Evolutionary conservation across 306 rosid species (phyloP).

Genomic region (Citrullus colocynthis): DNA sequence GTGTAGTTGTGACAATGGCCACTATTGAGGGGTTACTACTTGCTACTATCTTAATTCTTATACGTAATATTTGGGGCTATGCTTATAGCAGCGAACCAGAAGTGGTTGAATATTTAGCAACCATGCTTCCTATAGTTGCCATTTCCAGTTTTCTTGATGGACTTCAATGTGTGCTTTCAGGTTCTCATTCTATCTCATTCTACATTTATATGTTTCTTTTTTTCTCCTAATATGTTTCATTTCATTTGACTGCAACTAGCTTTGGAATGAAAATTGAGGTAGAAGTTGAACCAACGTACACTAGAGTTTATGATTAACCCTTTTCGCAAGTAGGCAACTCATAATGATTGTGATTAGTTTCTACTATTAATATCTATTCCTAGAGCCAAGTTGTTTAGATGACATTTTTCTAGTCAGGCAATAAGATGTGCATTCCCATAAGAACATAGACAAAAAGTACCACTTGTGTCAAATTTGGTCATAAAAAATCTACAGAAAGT

Average conservation of each 20-base stretch:
- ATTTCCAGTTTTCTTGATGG: conserved; percentile 48
- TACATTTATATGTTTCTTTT: background rate
- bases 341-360: background rate
- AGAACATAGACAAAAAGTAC: background rate
- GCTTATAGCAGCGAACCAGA: conserved; percentile 47
- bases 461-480: no score
- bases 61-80: conserved; percentile 60
- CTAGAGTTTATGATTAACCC: background rate
- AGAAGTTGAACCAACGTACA: background rate
- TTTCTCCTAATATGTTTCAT: background rate
- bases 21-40: conserved; percentile 31
- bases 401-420: no score
- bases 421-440: no score
- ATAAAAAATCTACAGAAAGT: background rate
- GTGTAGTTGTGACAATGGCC: conserved; percentile 36
- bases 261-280: background rate
- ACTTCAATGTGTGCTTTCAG: conserved; percentile 65
- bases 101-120: conserved; percentile 44
- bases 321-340: no score
- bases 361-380: background rate
- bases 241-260: background rate
- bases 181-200: conserved; percentile 4
- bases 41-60: conserved; percentile 28
- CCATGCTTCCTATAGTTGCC: conserved; percentile 55
- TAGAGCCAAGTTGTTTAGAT: background rate